Evolutionary conservation across 177 flowering plant genomes (phyloP), one percentile per base, ranked within the genome.

Genomic region (Vitis hybrid): DNA sequence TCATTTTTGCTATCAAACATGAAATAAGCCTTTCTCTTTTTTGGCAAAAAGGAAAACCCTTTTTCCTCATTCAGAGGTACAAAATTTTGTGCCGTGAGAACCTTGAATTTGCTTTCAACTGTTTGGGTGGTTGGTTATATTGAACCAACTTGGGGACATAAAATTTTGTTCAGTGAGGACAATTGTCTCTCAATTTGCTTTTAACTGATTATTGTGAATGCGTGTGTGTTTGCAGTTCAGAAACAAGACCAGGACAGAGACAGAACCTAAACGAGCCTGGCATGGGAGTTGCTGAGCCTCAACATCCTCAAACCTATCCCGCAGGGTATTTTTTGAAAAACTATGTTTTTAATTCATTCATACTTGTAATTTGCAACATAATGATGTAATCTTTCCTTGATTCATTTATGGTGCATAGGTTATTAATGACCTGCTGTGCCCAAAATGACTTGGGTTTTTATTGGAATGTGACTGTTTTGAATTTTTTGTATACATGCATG

Each of bases 301-400:
- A 11, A 19, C 67, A 69, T 40, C 65, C 75, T 56, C 79, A 72
- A 35, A n/a, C 14, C 55, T 56, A 68, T 69, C 77, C 76, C 21
- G 55, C 72, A 18, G 76, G 78, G 80, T 80, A 77, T 60, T 52
- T 14, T 15, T 27, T 27, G 10, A 30, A 10, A 59, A 59, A 24
- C 9, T 30, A 7, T 12, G 30, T n/a, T 66, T 56, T 11, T 7
- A 13, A 50, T 64, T 50, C 21, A 35, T 64, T 51, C 6, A 4
- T 52, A 19, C 56, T 19, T 9, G 27, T 24, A 24, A 0, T 24
- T 24, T 24, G 27, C 27, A 24, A 24, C 27, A 18, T 32, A 61
- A 32, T 13, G 6, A 11, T 11, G 14, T n/a, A 15, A 8, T 3
- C 6, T 62, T 62, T 62, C 17, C 24, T n/a, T 32, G 52, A 48